Conservation (phyloP, 306 rosid species). For the Corylus americana region DNA sequence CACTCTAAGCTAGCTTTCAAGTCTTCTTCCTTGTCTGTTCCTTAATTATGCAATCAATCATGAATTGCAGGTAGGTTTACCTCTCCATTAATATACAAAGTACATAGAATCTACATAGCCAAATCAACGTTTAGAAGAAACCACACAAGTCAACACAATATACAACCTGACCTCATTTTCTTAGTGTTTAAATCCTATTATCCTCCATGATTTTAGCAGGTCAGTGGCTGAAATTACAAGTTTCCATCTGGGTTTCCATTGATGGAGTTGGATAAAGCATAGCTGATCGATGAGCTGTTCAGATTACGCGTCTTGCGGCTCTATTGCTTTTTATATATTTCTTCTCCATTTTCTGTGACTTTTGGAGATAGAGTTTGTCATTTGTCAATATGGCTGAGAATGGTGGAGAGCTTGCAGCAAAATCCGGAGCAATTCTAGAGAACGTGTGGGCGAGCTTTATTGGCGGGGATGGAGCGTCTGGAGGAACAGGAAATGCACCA, state of each 20-base stretch:
- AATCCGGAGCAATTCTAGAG: constrained; percentile 70
- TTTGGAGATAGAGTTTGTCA: background rate
- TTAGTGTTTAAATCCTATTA: constrained; percentile 38
- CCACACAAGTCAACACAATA: constrained; percentile 56
- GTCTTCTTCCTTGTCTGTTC: constrained; percentile 47
- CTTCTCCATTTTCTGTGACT: constrained; percentile 20
- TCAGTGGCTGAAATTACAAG: constrained; percentile 57
- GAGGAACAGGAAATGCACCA: constrained; percentile 22
- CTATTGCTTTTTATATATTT: constrained; percentile 18
- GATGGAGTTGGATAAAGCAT: constrained; percentile 37
- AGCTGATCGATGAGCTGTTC: constrained; percentile 42
- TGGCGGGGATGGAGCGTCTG: constrained; percentile 33
- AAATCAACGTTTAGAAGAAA: constrained; percentile 51
- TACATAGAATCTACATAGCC: constrained; percentile 44
- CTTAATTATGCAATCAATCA: constrained; percentile 28
- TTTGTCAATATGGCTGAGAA: constrained; percentile 45
- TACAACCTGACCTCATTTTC: constrained; percentile 14
- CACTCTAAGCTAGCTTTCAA: constrained; percentile 53
- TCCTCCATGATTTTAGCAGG: constrained; percentile 49
- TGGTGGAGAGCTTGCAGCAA: constrained; percentile 36
- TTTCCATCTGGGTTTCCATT: constrained; percentile 42
- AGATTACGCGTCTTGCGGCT: constrained; percentile 21
- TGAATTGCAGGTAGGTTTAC: constrained; percentile 37
- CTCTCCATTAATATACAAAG: constrained; percentile 26
- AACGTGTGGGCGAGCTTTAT: constrained; percentile 80